These are phyloP conservation scores for Samsoniella hepiali DNA, from an alignment of 2,329 filamentous ascomycete species.

Conservation along the genomic window DNA sequence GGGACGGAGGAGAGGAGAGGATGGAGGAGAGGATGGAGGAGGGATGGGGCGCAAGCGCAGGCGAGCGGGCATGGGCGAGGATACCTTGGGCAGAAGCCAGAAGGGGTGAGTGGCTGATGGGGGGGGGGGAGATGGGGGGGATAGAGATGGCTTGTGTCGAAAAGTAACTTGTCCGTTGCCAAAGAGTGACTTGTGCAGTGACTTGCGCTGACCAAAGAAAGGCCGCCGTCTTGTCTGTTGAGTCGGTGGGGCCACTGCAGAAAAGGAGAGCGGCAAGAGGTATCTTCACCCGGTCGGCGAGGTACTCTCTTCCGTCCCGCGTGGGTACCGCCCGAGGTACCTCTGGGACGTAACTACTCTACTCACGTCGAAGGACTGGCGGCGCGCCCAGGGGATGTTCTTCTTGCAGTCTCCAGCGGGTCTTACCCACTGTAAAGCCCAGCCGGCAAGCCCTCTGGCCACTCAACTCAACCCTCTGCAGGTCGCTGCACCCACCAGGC, in stretches of 20 bases:
- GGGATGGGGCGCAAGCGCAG: conserved; percentile 6
- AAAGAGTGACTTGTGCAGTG: neutral
- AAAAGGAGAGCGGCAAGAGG: neutral
- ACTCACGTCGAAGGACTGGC: no score
- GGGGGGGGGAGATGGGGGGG: no score
- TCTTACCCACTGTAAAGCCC: conserved; percentile 7
- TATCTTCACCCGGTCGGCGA: neutral
- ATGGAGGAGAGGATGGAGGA: conserved; percentile 17
- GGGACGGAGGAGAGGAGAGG: conserved; percentile 27
- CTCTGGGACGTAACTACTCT: no score
- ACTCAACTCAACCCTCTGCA: no score
- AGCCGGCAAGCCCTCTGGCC: neutral
- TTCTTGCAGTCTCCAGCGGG: neutral
- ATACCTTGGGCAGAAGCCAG: conserved; percentile 4
- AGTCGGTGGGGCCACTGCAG: neutral
- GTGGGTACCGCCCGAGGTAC: neutral
- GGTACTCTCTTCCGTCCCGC: neutral
- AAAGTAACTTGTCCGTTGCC: neutral
- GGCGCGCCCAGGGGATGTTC: neutral
- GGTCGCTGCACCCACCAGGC: no score
- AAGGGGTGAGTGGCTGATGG: neutral
- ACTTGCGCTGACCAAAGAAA: neutral
- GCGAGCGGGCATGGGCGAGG: conserved; percentile 22
- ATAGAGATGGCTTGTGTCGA: no score
- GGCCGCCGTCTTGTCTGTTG: neutral